phyloP scores from a whole-genome alignment of 2,329 filamentous ascomycete genomes.

The Tolypocladium amazonense region DNA sequence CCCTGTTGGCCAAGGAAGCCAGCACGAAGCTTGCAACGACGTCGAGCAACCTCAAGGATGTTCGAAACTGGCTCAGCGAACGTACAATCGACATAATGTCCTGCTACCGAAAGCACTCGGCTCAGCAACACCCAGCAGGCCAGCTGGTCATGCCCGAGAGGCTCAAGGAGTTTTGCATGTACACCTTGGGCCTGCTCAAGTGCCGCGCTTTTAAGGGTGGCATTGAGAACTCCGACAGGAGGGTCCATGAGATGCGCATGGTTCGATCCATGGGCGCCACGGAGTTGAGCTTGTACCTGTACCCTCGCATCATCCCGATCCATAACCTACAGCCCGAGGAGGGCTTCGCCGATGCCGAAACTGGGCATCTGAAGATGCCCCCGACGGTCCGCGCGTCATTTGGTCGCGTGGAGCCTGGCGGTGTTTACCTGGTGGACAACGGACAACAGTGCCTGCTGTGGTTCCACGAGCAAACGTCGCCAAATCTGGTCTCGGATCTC shows the following conservation, averaged over 20 bases:
- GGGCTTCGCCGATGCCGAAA: slow-evolving; percentile 80
- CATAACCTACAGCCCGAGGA: slow-evolving; percentile 83
- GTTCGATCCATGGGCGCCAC: slow-evolving; percentile 77
- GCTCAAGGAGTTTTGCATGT: slow-evolving; percentile 95
- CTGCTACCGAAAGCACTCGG: slow-evolving; percentile 86
- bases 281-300: slow-evolving; percentile 85
- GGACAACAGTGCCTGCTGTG: slow-evolving; percentile 86
- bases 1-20: slow-evolving; percentile 86
- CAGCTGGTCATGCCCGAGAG: slow-evolving; percentile 93
- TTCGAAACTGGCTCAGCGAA: slow-evolving; percentile 73
- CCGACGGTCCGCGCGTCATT: slow-evolving; percentile 74
- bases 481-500: slow-evolving; percentile 80
- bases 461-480: slow-evolving; percentile 86
- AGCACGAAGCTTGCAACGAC: slow-evolving; percentile 66
- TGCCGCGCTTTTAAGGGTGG: slow-evolving; percentile 89
- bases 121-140: slow-evolving; percentile 73
- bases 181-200: slow-evolving; percentile 82
- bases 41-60: slow-evolving; percentile 71
- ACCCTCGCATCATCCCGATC: slow-evolving; percentile 83
- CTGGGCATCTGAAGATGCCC: slow-evolving; percentile 79
- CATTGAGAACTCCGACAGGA: slow-evolving; percentile 78
- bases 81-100: slow-evolving; percentile 89
- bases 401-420: slow-evolving; percentile 79
- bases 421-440: slow-evolving; percentile 91
- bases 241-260: slow-evolving; percentile 85